Evolutionary conservation across 331 rosid genomes (phyloP).

Genomic region (Acacia pycnantha): DNA sequence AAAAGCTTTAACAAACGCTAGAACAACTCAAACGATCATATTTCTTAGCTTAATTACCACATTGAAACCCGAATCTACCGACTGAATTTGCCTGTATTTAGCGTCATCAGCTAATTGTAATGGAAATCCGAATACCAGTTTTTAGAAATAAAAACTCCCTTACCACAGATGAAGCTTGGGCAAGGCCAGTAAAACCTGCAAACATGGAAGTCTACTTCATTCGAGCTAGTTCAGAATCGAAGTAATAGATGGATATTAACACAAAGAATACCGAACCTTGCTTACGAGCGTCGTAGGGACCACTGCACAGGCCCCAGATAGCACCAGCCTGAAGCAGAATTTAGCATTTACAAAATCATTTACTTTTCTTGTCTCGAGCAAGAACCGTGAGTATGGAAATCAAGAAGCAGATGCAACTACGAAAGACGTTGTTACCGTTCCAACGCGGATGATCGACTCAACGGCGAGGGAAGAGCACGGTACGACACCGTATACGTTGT

Average conservation of each 20-base stretch:
- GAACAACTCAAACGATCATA: constrained; percentile 1
- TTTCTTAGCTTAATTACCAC: constrained; percentile 46
- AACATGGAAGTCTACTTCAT: not conserved
- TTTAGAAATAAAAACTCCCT: not conserved
- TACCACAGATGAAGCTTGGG: constrained; percentile 75
- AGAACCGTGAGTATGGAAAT: not conserved
- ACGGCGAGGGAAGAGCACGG: constrained; percentile 85
- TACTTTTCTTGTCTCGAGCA: not conserved
- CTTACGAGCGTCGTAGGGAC: constrained; percentile 72
- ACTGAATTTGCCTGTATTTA: constrained; percentile 57
- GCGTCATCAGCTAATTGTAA: constrained; percentile 16
- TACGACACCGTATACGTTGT: constrained; percentile 44
- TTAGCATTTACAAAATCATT: constrained; percentile 4
- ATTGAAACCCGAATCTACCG: constrained; percentile 50
- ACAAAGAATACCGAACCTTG: constrained; percentile 36
- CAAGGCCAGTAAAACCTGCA: constrained; percentile 63
- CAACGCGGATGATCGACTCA: constrained; percentile 60
- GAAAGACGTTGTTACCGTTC: constrained; percentile 54
- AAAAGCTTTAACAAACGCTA: constrained; percentile 2
- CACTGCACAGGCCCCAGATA: constrained; percentile 79
- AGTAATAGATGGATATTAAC: not conserved
- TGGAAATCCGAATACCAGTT: constrained; percentile 1
- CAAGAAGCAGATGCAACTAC: not conserved
- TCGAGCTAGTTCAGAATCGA: not conserved
- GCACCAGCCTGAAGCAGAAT: constrained; percentile 75